Evolutionary conservation across 768 basidiomycete species (phyloP), one percentile per base, ranked within the genome.

Genomic region (Suillus americanus): DNA sequence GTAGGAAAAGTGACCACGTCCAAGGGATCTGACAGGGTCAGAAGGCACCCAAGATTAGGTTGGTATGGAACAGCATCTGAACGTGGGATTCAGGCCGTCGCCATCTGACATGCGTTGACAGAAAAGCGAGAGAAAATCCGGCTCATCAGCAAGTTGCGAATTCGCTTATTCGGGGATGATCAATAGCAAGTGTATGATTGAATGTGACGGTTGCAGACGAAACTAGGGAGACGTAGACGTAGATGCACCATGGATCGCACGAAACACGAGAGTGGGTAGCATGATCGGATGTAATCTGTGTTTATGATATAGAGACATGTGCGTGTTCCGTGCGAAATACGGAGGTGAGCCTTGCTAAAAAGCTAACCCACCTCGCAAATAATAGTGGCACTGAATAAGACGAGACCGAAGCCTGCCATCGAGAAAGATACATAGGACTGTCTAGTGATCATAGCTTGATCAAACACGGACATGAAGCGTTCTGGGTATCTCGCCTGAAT

Each of bases 401-500:
- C 16, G 25, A 18, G 25, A 30, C 16, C 18, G 51, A 53, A 30
- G 30, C 18, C 28, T 53, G 10, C 28, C 51, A 53, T 53, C 10
- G 30, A 54, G 30, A 20, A 33, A 33, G 33, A 54, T 54, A 20
- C 30, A 54, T 30, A 20, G 51, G 53, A 33, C 30, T 60, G n/a
- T 61, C 46, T 61, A 61, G 45, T 61, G 60, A 23, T 61, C 53
- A 61, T 57, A 46, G 30, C n/a, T 9, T 51, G 45, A 51, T 53
- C 37, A 33, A 53, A 51, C 40, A 55, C 55, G 9, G 61, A 61
- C 41, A 59, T 37, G 23, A 76, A 66, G 30, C 75, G 75, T 60
- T 76, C 75, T 28, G 75, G 75, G 23, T 70, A 92, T 85, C 87
- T 88, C 33, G 85, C 84, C 71, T 84, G 86, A 65, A 95, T 88